Evolutionary conservation across 495 filamentous ascomycete species (phyloP), one percentile per base, ranked within the genome.

Genomic region (Penicillium angulare): DNA sequence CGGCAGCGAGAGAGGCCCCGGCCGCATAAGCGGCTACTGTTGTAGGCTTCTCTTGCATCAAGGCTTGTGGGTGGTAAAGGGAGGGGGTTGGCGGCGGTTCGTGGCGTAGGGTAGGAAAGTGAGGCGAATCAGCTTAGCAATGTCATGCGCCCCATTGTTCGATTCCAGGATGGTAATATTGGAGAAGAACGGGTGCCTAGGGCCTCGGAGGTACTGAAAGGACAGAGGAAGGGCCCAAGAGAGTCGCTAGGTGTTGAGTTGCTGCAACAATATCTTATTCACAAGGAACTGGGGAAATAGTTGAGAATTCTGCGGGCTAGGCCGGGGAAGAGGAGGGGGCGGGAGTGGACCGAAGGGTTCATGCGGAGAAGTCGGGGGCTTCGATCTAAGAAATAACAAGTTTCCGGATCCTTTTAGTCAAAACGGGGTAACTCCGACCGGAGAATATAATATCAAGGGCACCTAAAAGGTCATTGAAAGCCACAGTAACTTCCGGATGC

Each of bases 1-100:
- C 86, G n/a, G 95, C 93, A 32, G 93, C 93, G 29, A 99, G 86
- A 41, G 91, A 96, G 21, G 93, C 95, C 43, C 91, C 93, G 22
- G 92, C 92, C 60, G 95, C 95, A 66, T 99, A 99, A 13, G 88
- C 87, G 55, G 87, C 88, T 51, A 96, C 87, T 10, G 88, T 90
- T 45, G 88, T 80, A 24, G 89, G 84, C 74, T 83, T 92, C 59
- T 96, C 90, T 54, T 89, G 89, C 91, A 96, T 96, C 55, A 63
- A 76, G 62, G 21, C 26, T 39, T 43, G 23, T 26, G 17, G 7
- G 31, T 8, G 32, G 16, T 21, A 36, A 42, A 40, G 18, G 35
- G 42, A 47, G 36, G 45, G 23, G 35, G 50, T 33, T 45, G 21
- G 36, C 40, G 44, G 29, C 21, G 43, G 42, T 47, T 33, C n/a